These are phyloP conservation scores for Coleophoma eucalyptorum DNA, from an alignment of 2,329 filamentous ascomycete genomes.

Conservation along the genomic window DNA sequence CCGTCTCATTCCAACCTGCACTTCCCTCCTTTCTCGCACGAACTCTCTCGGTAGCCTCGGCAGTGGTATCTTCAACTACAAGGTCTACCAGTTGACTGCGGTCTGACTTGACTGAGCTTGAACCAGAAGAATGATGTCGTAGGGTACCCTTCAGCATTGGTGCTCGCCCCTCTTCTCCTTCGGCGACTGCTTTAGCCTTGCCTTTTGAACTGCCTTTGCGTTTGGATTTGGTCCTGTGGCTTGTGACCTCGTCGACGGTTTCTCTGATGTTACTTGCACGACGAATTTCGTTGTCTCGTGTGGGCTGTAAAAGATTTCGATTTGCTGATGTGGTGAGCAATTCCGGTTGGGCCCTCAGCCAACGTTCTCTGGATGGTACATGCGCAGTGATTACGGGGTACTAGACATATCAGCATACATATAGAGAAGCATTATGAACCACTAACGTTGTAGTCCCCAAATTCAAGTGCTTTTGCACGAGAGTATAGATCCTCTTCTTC, in stretches of 20 bases:
- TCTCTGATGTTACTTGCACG: slow-evolving; percentile 33
- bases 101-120: slow-evolving; percentile 46
- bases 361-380: slow-evolving; percentile 68
- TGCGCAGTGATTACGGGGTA: slow-evolving; percentile 91
- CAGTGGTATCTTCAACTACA: slow-evolving; percentile 59
- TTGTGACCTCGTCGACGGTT: slow-evolving; percentile 27
- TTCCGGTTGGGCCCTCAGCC: slow-evolving; percentile 45
- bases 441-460: slow-evolving; percentile 91
- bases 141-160: slow-evolving; percentile 31
- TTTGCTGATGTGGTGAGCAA: slow-evolving; percentile 54
- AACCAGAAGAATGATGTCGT: slow-evolving; percentile 43
- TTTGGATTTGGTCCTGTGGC: slow-evolving; percentile 27
- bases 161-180: slow-evolving; percentile 25
- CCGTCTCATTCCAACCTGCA: slow-evolving; percentile 53
- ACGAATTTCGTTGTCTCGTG: slow-evolving; percentile 30
- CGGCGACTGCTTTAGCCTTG: slow-evolving; percentile 12
- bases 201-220: slow-evolving; percentile 24
- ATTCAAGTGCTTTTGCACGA: slow-evolving; percentile 70
- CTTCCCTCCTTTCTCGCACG: slow-evolving; percentile 59
- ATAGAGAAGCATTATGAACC: neutral
- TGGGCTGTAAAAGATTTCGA: slow-evolving; percentile 48
- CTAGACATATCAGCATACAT: slow-evolving; percentile 40
- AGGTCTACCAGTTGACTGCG: slow-evolving; percentile 63
- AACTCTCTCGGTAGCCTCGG: slow-evolving; percentile 59
- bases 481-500: slow-evolving; percentile 71